Base-by-base conservation (phyloP, 2,329 filamentous ascomycete species). In the Bipolaris gigantea region DNA sequence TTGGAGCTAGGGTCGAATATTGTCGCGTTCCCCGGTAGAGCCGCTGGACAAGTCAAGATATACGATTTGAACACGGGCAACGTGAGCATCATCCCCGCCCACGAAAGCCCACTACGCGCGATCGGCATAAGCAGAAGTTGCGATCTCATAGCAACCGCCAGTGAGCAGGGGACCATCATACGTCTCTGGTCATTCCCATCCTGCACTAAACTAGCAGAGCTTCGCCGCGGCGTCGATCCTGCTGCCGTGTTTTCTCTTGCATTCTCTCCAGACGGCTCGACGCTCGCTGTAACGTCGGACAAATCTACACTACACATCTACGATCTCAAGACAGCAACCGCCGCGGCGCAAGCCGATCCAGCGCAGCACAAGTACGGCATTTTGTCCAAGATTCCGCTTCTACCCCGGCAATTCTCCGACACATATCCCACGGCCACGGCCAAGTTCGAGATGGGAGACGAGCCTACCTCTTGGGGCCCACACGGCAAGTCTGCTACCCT, bases 221-320 rank as follows among this genome's bases (percentile, higher is more conserved):
- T 97, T 44, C 87, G 94, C 39, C 86, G 94, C 32, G 94, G 94
- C 38, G 88, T 96, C 43, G 94, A 99, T 67, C 88, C 86, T 33
- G 92, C 94, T 15, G 86, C 86, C 49, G 89, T 97, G 62, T 96
- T 90, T 76, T 93, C 90, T 2, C 80, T 99, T 10, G 88, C 89
- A 10, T 94, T 99, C 73, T 95, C 90, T 18, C 92, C 92, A 0
- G 87, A 87, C 0, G 89, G 89, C 47, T 84, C 82, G 39, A 83
- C 92, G 69, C 82, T 97, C 10, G 94, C 94, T 23, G 93, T 92
- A 57, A 97, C 93, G 1, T 97, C 92, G 1, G 94, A 99, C 79
- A 99, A 97, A 76, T 92, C 90, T 5, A 99, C 92, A 0, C 81
- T 99, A 10, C 94, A 99, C 75, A 83, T 99, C 34, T 99, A 97